Evolutionary conservation across 495 filamentous ascomycete genomes (phyloP), one percentile per base, ranked within the genome.

Genomic region (Friedmanniomyces endolithicus): DNA sequence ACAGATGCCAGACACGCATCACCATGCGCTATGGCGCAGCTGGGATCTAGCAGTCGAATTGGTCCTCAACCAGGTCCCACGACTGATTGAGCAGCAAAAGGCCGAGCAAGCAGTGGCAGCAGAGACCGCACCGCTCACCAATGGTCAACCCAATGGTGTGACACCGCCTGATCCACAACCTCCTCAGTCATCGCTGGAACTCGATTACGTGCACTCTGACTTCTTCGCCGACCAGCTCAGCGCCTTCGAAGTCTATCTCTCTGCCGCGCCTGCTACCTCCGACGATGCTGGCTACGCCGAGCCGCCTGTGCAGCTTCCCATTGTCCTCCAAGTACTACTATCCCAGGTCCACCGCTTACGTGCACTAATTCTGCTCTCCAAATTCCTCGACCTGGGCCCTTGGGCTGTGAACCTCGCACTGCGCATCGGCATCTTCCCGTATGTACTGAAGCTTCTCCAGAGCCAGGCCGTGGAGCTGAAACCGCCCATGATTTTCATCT

Each of bases 401-500:
- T 99, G 92, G 92, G 94, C 92, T 31, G 92, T 99, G 22, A 90
- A 95, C 66, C 77, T 97, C 44, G 92, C 92, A 7, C 72, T 99
- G 20, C 94, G 88, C 64, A 99, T 99, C 56, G 92, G 92, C 27
- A 99, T 99, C 47, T 99, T 99, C 69, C 92, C 92, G 0, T 99
- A 99, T 60, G 92, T 99, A 7, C 74, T 97, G 17, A 97, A 97
- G 66, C 75, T 99, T 34, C 74, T 99, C 23, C 94, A 97, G 64
- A 97, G 94, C 8, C 89, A 90, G 45, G 92, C 92, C 0, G 78
- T 87, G 45, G 92, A 99, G 66, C 72, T 99, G 48, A 97, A 97
- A 64, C 90, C 92, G 0, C 90, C 96, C 24, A 96, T 99, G 90
- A 89, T 99, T 19, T 99, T 97, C 70, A 99, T 99, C 57, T 99